phyloP scores from a whole-genome alignment of 345 rosid species.

The Dipteronia dyeriana region DNA sequence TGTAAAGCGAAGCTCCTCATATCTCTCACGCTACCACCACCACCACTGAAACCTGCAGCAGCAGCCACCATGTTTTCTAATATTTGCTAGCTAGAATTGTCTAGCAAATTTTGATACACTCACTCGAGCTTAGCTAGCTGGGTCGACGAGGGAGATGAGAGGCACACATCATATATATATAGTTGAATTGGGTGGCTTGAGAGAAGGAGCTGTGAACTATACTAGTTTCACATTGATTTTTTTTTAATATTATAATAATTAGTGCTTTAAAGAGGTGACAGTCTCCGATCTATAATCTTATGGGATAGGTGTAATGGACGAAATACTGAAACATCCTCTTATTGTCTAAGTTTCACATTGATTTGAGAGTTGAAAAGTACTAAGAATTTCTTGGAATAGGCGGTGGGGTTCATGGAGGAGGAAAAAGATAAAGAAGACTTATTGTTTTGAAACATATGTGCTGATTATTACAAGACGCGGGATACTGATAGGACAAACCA shows the following conservation, averaged over 20 bases:
- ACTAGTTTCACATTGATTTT: too few relatives aligned
- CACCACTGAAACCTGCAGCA: not conserved
- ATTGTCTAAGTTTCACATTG: not conserved
- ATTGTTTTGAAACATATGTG: not conserved
- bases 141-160: not conserved
- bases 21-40: constrained; percentile 9
- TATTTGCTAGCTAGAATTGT: not conserved
- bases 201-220: too few relatives aligned
- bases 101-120: not conserved
- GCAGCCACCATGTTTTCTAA: constrained; percentile 9
- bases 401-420: not conserved
- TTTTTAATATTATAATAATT: too few relatives aligned
- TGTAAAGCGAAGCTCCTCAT: constrained; percentile 6
- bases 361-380: not conserved
- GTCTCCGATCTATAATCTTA: fast-evolving
- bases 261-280: too few relatives aligned
- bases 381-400: not conserved
- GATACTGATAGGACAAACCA: not conserved
- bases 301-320: too few relatives aligned
- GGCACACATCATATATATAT: not conserved
- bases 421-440: not conserved
- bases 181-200: too few relatives aligned
- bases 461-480: not conserved
- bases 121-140: too few relatives aligned
- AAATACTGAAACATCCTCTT: too few relatives aligned